phyloP scores from a whole-genome alignment of 2,329 filamentous ascomycete genomes.

The Huntiella omanensis region DNA sequence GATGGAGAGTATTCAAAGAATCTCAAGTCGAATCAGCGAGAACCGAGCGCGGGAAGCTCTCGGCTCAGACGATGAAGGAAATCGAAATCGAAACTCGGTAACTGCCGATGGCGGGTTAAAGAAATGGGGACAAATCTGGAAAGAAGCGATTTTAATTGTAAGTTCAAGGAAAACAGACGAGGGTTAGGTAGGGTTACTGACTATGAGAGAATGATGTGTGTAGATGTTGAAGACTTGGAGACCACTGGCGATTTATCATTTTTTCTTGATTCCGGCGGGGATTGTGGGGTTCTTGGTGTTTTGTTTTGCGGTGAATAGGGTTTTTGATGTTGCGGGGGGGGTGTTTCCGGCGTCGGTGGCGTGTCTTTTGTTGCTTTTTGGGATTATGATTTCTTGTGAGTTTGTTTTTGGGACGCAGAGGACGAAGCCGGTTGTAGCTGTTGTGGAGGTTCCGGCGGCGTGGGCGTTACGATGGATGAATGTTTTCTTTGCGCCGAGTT shows the following conservation, averaged over 20 bases:
- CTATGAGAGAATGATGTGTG: not conserved
- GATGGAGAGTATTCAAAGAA: too few relatives aligned
- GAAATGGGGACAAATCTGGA: too few relatives aligned
- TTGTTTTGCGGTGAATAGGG: constrained; percentile 25
- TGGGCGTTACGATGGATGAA: constrained; percentile 41
- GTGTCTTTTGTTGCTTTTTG: constrained; percentile 35
- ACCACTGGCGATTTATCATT: constrained; percentile 19
- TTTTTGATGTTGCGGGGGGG: constrained; percentile 27
- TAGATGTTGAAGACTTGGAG: constrained; percentile 2
- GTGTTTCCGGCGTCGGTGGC: constrained; percentile 42
- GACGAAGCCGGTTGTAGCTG: constrained; percentile 27
- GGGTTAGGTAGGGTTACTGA: too few relatives aligned
- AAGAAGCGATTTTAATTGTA: too few relatives aligned
- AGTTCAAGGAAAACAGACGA: too few relatives aligned
- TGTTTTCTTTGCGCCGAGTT: constrained; percentile 39
- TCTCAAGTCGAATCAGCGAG: too few relatives aligned
- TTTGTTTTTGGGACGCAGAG: constrained; percentile 26
- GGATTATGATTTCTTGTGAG: constrained; percentile 29
- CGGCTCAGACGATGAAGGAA: too few relatives aligned
- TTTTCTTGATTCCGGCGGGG: constrained; percentile 32
- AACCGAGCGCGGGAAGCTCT: too few relatives aligned
- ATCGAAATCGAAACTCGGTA: too few relatives aligned
- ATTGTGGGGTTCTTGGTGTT: constrained; percentile 22
- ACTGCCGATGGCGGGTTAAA: too few relatives aligned
- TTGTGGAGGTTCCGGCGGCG: constrained; percentile 35